Evolutionary conservation across 2,329 filamentous ascomycete species (phyloP).

Genomic region (Penicillium griseofulvum): DNA sequence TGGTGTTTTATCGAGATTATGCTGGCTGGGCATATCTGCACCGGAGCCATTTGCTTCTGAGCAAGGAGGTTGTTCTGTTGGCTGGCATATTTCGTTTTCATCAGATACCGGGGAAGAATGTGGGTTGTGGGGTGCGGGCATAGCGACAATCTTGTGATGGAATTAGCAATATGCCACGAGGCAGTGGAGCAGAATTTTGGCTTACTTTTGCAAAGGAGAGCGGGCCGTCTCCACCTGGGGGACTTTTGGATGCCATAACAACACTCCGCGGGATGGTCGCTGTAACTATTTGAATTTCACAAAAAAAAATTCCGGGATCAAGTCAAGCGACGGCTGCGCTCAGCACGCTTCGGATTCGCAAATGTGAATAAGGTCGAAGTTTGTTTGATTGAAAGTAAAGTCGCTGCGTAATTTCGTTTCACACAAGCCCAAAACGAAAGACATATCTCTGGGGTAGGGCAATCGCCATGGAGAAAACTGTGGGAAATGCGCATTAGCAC

Average conservation of each 20-base stretch:
- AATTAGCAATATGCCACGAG: conserved; percentile 17
- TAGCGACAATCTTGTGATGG: conserved; percentile 43
- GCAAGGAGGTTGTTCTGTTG: conserved; percentile 15
- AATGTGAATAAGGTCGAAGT: conserved; percentile 22
- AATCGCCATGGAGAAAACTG: conserved; percentile 43
- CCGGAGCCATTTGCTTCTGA: conserved; percentile 21
- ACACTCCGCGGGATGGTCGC: conserved; percentile 15
- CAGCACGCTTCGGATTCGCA: conserved; percentile 21
- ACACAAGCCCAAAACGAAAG: conserved; percentile 44
- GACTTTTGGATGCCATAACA: conserved; percentile 35
- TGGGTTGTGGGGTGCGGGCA: conserved; percentile 35
- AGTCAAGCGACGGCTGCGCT: conserved; percentile 16
- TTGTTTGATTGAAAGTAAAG: conserved; percentile 34
- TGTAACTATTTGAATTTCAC: conserved; percentile 20
- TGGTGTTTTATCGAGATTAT: conserved; percentile 16
- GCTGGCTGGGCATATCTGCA: conserved; percentile 18
- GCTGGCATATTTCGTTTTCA: conserved; percentile 27
- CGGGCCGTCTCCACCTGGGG: conserved; percentile 30
- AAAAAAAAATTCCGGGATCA: conserved; percentile 11
- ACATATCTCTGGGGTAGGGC: conserved; percentile 45
- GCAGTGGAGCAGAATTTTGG: not conserved
- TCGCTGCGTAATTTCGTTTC: conserved; percentile 43
- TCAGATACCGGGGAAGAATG: conserved; percentile 26
- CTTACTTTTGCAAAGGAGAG: conserved; percentile 75
- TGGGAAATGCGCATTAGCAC: conserved; percentile 22